Evolutionary conservation across 2,329 filamentous ascomycete genomes (phyloP), one percentile per base, ranked within the genome.

Genomic region (Chaetoscypha palmicola): DNA sequence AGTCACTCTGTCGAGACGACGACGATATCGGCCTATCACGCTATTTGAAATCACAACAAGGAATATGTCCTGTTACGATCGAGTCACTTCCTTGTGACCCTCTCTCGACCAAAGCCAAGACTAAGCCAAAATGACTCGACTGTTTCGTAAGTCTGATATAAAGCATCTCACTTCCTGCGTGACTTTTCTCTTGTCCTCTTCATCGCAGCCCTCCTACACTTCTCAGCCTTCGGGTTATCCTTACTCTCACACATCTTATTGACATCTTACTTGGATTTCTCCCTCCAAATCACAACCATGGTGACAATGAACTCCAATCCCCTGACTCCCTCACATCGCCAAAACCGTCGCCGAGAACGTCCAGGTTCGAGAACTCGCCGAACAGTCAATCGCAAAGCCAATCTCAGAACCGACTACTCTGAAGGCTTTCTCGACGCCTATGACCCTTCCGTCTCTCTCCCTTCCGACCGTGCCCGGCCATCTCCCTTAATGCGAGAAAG

Each of bases 401-500:
- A 46, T 34, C 39, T 56, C 5, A 46, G 52, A 32, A 38, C 45
- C 20, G 58, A 60, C 24, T 50, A 42, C 36, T 38, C 46, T 16
- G 58, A 60, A 49, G 54, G 53, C 3, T 42, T 58, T 10, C 45
- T 53, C 11, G 53, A 59, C 24, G 58, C 59, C 10, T 48, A 45
- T 24, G 58, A 62, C 28, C 17, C 47, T 3, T 46, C 16, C 11
- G 42, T 60, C 3, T 38, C 42, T 34, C 52, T 61, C 9, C 58
- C 59, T 2, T 53, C 55, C 30, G 52, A 58, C 46, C 49, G 49
- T 38, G 36, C 50, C 37, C 47, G 42, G 19, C 55, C 57, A 9
- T 60, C 58, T 37, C 58, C 59, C 17, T 47, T 61, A 11, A 44
- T 59, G 11, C 52, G 58, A 26, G 57, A 59, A 38, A 61, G 53